Conservation (phyloP, 1,284 basidiomycete species). For the Ustilago cynodontis region DNA sequence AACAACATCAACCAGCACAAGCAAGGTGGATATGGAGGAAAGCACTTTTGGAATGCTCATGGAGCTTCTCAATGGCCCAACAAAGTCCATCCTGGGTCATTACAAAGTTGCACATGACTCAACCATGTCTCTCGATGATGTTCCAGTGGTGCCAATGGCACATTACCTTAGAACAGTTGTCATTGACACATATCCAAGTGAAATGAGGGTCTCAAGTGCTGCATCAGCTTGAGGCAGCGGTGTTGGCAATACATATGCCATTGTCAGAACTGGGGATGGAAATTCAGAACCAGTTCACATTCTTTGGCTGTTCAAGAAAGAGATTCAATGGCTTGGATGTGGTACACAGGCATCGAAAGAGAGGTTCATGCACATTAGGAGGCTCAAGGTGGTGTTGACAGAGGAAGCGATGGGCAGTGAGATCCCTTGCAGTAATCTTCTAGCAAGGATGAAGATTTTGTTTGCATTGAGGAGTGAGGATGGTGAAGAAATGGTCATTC, state of each 20-base stretch:
- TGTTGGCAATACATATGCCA: not conserved
- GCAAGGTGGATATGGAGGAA: slow-evolving; percentile 3
- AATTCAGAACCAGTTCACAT: not conserved
- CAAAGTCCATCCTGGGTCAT: not conserved
- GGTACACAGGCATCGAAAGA: not conserved
- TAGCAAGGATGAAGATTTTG: not conserved
- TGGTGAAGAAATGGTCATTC: not conserved
- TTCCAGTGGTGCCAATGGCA: not conserved
- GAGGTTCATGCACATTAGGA: not conserved
- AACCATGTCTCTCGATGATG: not conserved
- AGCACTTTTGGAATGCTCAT: not conserved
- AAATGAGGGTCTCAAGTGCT: not conserved
- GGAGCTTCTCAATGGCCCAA: not conserved
- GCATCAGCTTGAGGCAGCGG: not conserved
- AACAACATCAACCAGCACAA: not conserved
- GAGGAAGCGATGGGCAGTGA: not conserved
- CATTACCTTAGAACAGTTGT: not conserved
- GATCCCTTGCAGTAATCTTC: not conserved
- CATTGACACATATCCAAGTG: not conserved
- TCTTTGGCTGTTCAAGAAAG: slow-evolving; percentile 4
- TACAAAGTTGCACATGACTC: slow-evolving; percentile 1
- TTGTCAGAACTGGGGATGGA: not conserved
- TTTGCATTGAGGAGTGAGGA: not conserved
- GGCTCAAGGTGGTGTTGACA: not conserved
- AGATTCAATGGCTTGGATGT: not conserved